These are phyloP conservation scores for Xylaria scruposa DNA, from an alignment of 495 filamentous ascomycete species.

Conservation along the genomic window DNA sequence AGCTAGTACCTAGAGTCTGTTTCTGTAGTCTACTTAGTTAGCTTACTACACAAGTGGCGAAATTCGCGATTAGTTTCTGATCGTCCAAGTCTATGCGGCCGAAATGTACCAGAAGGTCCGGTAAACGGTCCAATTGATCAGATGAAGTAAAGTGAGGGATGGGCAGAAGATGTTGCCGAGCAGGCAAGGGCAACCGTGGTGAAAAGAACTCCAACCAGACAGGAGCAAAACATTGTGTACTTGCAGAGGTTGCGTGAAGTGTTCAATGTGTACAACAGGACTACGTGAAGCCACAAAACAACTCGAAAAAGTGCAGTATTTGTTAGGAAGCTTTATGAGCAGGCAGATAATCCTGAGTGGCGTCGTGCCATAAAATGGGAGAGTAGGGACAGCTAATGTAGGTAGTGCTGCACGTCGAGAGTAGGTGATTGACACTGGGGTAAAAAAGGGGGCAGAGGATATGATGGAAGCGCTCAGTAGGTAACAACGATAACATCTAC, in stretches of 20 bases:
- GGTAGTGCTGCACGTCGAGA: neutral
- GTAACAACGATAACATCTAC: neutral
- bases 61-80: neutral
- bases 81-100: neutral
- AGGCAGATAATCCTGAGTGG: neutral
- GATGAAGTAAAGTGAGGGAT: neutral
- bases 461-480: neutral
- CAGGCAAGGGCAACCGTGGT: neutral
- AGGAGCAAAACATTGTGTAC: neutral
- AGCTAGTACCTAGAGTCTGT: neutral
- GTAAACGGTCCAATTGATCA: neutral
- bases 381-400: constrained; percentile 11
- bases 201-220: neutral
- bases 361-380: neutral
- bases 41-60: neutral
- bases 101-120: neutral
- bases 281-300: neutral
- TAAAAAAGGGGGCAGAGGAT: neutral
- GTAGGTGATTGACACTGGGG: neutral
- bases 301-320: neutral
- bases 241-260: neutral
- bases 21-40: neutral
- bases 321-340: neutral
- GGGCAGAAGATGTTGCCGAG: neutral
- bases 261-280: neutral